A percentile compares a stretch with the other conserved stretches of the same genome.
These are phyloP conservation scores for Acanthamoeba lenticulata DNA, from an alignment of 208 protist species.

Conservation along the genomic window DNA sequence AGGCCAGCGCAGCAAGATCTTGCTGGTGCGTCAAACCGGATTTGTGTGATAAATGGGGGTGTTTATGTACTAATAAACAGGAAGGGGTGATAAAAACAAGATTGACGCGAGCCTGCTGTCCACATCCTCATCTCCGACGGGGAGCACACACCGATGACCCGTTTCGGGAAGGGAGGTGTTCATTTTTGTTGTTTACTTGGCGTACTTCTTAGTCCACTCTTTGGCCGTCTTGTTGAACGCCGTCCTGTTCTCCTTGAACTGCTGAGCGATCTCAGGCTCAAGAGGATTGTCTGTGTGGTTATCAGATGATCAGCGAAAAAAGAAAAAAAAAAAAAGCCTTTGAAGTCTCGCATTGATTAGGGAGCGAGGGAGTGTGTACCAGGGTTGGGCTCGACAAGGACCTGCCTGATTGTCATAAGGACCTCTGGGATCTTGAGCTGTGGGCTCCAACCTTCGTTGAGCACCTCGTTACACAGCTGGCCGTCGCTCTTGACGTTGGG, in stretches of 20 bases:
- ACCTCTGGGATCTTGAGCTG: conserved; percentile 81
- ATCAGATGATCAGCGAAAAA: too few relatives aligned
- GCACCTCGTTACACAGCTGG: conserved; percentile 70
- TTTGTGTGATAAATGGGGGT: too few relatives aligned
- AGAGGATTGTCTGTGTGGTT: conserved; percentile 74
- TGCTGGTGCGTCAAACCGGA: too few relatives aligned
- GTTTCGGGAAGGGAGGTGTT: too few relatives aligned
- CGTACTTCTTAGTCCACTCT: conserved; percentile 84
- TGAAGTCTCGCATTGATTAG: background rate
- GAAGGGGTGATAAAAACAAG: too few relatives aligned
- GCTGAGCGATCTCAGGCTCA: conserved; percentile 78
- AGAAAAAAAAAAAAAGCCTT: background rate
- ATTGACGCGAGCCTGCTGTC: too few relatives aligned
- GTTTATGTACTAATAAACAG: too few relatives aligned
- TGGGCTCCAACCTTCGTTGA: conserved; percentile 74
- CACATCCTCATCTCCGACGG: too few relatives aligned
- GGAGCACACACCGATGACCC: too few relatives aligned
- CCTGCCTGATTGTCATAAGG: conserved; percentile 70
- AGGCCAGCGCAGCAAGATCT: too few relatives aligned
- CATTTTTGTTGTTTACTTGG: conserved; percentile 64
- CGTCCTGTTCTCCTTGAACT: conserved; percentile 76
- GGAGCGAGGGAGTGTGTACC: background rate
- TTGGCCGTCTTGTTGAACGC: conserved; percentile 80
- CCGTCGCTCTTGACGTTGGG: conserved; percentile 73
- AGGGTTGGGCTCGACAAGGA: conserved; percentile 79